A percentile compares a stretch with the other conserved stretches of the same genome.
Conservation (phyloP, 495 filamentous ascomycete genomes). For the Penicillium canescens region DNA sequence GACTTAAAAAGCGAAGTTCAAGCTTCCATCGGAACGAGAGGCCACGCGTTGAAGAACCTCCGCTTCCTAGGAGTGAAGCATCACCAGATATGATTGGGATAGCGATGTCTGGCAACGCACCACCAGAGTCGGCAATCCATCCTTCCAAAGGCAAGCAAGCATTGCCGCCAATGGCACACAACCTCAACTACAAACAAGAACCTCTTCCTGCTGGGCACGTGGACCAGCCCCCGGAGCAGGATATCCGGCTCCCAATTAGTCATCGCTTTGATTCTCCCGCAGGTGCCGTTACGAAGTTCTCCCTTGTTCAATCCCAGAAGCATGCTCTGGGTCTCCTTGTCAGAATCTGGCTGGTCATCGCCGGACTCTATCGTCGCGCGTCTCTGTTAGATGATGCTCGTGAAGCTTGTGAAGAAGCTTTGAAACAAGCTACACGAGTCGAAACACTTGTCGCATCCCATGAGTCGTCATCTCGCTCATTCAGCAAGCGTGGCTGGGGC, state of each 20-base stretch:
- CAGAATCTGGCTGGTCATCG: constrained; percentile 87
- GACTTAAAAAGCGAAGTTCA: constrained; percentile 45
- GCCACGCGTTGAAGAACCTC: constrained; percentile 15
- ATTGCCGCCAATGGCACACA: constrained; percentile 50
- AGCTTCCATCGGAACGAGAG: constrained; percentile 31
- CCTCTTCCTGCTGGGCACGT: constrained; percentile 47
- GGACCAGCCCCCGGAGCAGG: constrained; percentile 52
- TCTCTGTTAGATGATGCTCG: constrained; percentile 73
- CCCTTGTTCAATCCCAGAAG: constrained; percentile 46
- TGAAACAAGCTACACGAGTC: constrained; percentile 57
- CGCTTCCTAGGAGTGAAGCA: constrained; percentile 13
- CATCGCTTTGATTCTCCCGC: constrained; percentile 49
- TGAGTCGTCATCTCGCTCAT: constrained; percentile 49
- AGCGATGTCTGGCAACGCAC: constrained; percentile 35
- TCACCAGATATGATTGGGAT: constrained; percentile 40
- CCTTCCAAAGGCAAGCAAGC: constrained; percentile 37
- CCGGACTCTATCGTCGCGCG: constrained; percentile 82
- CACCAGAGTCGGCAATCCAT: constrained; percentile 21
- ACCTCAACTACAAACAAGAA: constrained; percentile 42
- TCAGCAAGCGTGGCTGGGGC: constrained; percentile 69
- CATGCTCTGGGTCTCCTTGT: constrained; percentile 63
- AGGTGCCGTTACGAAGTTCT: constrained; percentile 36
- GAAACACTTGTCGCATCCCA: constrained; percentile 42
- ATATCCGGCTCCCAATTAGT: constrained; percentile 47
- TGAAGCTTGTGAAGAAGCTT: constrained; percentile 80